Evolutionary conservation across 225 moss, liverwort and hornwort genomes (phyloP).

Genomic region (Antitrichia curtipendula): DNA sequence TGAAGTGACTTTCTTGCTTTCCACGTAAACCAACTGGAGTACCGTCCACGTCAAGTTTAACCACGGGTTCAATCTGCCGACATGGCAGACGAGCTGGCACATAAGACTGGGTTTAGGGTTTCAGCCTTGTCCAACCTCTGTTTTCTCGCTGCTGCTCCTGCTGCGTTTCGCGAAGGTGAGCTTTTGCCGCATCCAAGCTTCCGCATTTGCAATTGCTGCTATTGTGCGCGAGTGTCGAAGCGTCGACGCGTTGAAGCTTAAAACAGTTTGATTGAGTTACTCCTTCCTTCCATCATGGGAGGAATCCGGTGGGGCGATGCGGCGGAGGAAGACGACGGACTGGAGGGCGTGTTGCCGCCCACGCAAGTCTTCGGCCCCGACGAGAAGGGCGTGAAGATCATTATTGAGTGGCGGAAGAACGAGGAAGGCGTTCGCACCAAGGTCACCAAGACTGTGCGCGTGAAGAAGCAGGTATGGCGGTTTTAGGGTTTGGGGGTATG

Average conservation of each 20-base stretch:
- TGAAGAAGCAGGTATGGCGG: conserved; percentile 36
- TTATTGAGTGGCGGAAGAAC: conserved; percentile 54
- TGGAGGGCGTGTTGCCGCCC: conserved; percentile 49
- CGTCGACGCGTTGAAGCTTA: too few species aligned
- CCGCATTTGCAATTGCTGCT: not conserved
- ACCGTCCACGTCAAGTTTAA: not conserved
- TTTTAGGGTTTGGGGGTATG: not conserved
- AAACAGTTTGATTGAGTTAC: too few species aligned
- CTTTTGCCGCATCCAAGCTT: not conserved
- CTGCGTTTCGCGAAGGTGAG: not conserved
- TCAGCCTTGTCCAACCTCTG: too few species aligned
- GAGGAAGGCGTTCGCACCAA: conserved; percentile 47
- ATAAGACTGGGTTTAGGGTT: not conserved
- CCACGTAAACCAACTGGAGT: not conserved
- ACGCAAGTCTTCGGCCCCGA: conserved; percentile 51
- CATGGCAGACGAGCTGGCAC: not conserved
- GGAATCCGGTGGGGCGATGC: conserved; percentile 56
- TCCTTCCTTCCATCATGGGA: conserved; percentile 6
- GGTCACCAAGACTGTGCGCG: conserved; percentile 47
- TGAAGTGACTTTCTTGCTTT: not conserved
- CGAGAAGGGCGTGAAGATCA: conserved; percentile 4
- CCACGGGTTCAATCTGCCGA: not conserved
- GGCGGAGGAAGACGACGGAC: conserved; percentile 50
- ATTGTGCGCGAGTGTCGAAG: not conserved
- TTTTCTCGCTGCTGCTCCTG: not conserved